These are phyloP conservation scores for Termitomyces sp. DNA, from an alignment of 768 basidiomycete species.

Conservation along the genomic window DNA sequence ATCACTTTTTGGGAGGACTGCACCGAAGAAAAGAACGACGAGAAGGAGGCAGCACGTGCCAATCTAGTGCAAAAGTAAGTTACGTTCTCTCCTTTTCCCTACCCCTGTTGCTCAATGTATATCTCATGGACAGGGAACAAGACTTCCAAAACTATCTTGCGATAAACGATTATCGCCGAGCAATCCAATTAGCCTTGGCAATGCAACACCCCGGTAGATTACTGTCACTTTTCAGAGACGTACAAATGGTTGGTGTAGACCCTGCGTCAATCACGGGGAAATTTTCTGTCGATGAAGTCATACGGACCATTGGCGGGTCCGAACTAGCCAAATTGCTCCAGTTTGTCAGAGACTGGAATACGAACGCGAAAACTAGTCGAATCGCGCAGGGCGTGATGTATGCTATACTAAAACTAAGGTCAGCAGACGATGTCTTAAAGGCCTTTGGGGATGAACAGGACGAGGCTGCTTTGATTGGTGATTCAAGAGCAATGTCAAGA, in stretches of 20 bases:
- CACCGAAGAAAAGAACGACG: slow-evolving; percentile 75
- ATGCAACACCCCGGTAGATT: slow-evolving; percentile 93
- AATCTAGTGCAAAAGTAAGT: slow-evolving; percentile 79
- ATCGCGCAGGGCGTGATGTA: slow-evolving; percentile 84
- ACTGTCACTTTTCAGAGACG: slow-evolving; percentile 67
- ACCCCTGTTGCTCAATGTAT: not conserved
- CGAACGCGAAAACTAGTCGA: slow-evolving; percentile 80
- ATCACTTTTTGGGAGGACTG: slow-evolving; percentile 97
- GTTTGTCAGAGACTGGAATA: slow-evolving; percentile 91
- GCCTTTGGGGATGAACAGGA: slow-evolving; percentile 50
- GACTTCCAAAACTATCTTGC: slow-evolving; percentile 89
- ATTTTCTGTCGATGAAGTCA: slow-evolving; percentile 72
- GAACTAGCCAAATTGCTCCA: slow-evolving; percentile 80
- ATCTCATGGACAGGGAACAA: slow-evolving; percentile 71
- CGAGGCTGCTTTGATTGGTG: slow-evolving; percentile 25
- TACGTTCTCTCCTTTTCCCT: not conserved
- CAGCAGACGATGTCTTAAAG: slow-evolving; percentile 66
- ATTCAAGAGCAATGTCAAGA: slow-evolving; percentile 12
- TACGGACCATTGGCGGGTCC: slow-evolving; percentile 61
- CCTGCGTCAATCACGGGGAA: slow-evolving; percentile 57
- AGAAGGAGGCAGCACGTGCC: slow-evolving; percentile 68
- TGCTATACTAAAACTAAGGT: slow-evolving; percentile 72
- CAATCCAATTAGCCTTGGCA: slow-evolving; percentile 85
- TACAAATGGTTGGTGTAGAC: slow-evolving; percentile 32
- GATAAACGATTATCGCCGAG: slow-evolving; percentile 84